These are phyloP conservation scores for Lactarius tabidus DNA, from an alignment of 768 basidiomycete genomes.

Conservation along the genomic window DNA sequence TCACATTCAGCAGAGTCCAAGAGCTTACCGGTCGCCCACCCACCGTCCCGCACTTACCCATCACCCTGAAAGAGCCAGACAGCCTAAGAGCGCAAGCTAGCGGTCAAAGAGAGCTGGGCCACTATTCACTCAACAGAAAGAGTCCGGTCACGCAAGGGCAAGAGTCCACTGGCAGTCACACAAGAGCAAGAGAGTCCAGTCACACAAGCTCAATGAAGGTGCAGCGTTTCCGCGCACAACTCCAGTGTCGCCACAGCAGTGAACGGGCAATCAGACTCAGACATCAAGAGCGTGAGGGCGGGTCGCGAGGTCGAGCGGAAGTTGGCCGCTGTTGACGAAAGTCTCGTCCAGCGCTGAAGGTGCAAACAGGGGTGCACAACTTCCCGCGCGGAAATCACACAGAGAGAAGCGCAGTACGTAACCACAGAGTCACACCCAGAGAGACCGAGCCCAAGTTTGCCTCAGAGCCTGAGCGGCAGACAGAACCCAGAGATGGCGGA, in stretches of 20 bases:
- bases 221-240: slow-evolving; percentile 20
- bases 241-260: not conserved
- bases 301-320: not conserved
- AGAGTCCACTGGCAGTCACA: too few species aligned
- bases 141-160: not conserved
- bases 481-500: not conserved
- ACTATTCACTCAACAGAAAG: not conserved
- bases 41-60: slow-evolving; percentile 23
- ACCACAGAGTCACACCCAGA: not conserved
- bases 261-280: not conserved
- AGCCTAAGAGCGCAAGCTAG: not conserved
- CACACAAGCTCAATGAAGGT: slow-evolving; percentile 4
- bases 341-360: slow-evolving; percentile 9
- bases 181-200: not conserved
- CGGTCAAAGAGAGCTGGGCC: not conserved
- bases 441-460: not conserved
- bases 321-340: too few species aligned
- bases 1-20: not conserved
- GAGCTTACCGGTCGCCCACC: slow-evolving; percentile 6
- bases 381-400: not conserved
- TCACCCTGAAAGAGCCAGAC: not conserved
- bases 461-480: not conserved
- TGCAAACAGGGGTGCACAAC: slow-evolving; percentile 22
- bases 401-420: not conserved
- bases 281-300: not conserved